Evolutionary conservation across 208 protist genomes (phyloP), one percentile per base, ranked within the genome.

Genomic region (Zelonia costaricensis): DNA sequence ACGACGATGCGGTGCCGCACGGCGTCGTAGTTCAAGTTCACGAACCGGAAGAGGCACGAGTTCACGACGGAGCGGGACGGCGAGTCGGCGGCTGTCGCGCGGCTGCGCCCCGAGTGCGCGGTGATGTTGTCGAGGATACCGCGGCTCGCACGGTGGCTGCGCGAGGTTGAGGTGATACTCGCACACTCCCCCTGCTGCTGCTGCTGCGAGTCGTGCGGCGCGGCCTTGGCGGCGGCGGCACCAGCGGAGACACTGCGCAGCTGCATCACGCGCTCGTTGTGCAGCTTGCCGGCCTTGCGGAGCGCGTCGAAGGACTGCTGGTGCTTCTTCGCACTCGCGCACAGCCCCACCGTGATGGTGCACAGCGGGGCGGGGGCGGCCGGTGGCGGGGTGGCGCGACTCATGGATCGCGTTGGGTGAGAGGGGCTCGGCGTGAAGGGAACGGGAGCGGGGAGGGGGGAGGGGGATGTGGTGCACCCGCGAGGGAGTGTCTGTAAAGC

Each of bases 251-350:
- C n/a, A n/a, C n/a, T n/a, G n/a, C n/a, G 46, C 31, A 43, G 23
- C 9, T 7, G 28, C 31, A 60, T 45, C 39, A 74, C 39, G 7
- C 49, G 28, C 6, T 48, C 52, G 53, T 78, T 86, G 59, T 82
- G 74, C 18, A 46, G 40, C 45, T 73, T 63, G 8, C 74, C 69
- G 18, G 62, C 69, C 6, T 23, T 38, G 10, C 61, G 57, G 7
- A 94, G 70, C 4, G 77, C 75, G 27, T 88, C 80, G 47, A 92
- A 92, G 16, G 85, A 94, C 43, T 92, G 88, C 18, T 62, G 47
- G 53, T 94, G 80, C 62, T 94, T 94, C 36, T 82, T 82, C 9
- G 74, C 70, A 25, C 80, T 89, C 8, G 80, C 83, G 46, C 85
- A 94, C 4, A 90, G 35, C 1, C 76, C 84, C 30, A 94, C 65